Percentiles rank a stretch among this genome's conserved stretches.
These are phyloP conservation scores for Rhizopogon sp. DNA, from an alignment of 768 basidiomycete species.

Conservation along the genomic window DNA sequence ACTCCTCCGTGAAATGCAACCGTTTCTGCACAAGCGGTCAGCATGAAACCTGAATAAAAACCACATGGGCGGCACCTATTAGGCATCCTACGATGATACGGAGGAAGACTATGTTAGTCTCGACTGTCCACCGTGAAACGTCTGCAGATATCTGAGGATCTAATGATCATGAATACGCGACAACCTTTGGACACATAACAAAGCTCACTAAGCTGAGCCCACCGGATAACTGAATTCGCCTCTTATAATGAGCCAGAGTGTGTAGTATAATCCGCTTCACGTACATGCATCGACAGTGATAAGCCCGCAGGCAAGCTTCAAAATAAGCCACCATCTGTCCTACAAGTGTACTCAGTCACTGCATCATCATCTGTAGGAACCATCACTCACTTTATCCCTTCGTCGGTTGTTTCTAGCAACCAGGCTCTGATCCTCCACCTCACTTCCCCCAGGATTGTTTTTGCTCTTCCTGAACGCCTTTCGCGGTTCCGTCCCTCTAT, in stretches of 20 bases:
- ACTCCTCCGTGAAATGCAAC: slow-evolving; percentile 70
- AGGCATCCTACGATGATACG: slow-evolving; percentile 62
- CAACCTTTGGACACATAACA: neutral
- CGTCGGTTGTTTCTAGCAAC: neutral
- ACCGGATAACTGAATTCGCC: slow-evolving; percentile 59
- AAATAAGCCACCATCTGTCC: slow-evolving; percentile 57
- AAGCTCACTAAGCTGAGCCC: slow-evolving; percentile 63
- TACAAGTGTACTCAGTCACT: slow-evolving; percentile 18
- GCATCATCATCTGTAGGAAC: neutral
- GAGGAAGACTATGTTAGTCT: slow-evolving; percentile 45
- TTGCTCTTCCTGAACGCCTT: slow-evolving; percentile 26
- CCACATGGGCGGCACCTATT: slow-evolving; percentile 39
- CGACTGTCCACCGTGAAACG: slow-evolving; percentile 46
- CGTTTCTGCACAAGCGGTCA: slow-evolving; percentile 48
- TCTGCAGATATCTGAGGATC: slow-evolving; percentile 35
- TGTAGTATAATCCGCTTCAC: slow-evolving; percentile 21
- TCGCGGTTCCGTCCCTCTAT: slow-evolving; percentile 65
- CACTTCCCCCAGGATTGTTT: neutral
- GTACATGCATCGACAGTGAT: slow-evolving; percentile 69
- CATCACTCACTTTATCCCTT: slow-evolving; percentile 23
- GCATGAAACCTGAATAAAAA: neutral
- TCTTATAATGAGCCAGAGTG: neutral
- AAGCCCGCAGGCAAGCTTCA: slow-evolving; percentile 53
- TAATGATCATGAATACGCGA: slow-evolving; percentile 12
- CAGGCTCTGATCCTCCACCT: neutral